Evolutionary conservation across 2,329 filamentous ascomycete species (phyloP), one percentile per base, ranked within the genome.

Genomic region (Metarhizium album): DNA sequence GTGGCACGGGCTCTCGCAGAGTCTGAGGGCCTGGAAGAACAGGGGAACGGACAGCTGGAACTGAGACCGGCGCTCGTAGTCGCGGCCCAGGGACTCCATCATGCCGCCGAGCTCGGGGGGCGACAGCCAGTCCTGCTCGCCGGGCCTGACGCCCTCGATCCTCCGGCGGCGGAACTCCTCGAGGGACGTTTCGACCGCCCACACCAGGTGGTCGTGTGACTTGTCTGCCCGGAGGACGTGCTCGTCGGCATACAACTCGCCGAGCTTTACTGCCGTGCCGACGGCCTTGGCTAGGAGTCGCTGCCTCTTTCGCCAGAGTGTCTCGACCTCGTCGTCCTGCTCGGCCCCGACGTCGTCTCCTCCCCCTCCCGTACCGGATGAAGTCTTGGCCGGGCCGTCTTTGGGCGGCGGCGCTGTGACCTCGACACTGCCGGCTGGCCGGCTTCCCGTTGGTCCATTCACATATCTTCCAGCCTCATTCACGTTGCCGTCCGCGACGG

Each of bases 11-110:
- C 71, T 70, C 22, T 68, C 80, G 75, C 64, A 84, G 45, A 93
- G 69, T 18, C 83, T 77, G 33, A 95, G 74, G 5, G 90, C 88
- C 62, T 94, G 89, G 59, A 96, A 80, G 64, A 90, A 95, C 29
- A 96, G 74, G 3, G 90, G 90, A 22, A 90, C 79, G 5, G 90
- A 86, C 2, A 96, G 81, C 58, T 91, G 87, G 61, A 89, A 84
- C 58, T 87, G 81, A 43, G 83, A 79, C 58, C 80, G 82, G 46
- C 78, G 75, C 61, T 87, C 82, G 67, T 95, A 96, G 59, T 83
- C 82, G 52, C 84, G 78, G 18, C 80, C 91, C 23, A 96, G 76
- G 13, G 87, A 76, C 65, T 93, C 87, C 53, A 91, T 70, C 16
- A 83, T 74, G 3, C 78, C 84, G n/a, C 87, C 88, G 52, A 87